phyloP scores from a whole-genome alignment of 306 rosid species.

The Prunus dulcis region DNA sequence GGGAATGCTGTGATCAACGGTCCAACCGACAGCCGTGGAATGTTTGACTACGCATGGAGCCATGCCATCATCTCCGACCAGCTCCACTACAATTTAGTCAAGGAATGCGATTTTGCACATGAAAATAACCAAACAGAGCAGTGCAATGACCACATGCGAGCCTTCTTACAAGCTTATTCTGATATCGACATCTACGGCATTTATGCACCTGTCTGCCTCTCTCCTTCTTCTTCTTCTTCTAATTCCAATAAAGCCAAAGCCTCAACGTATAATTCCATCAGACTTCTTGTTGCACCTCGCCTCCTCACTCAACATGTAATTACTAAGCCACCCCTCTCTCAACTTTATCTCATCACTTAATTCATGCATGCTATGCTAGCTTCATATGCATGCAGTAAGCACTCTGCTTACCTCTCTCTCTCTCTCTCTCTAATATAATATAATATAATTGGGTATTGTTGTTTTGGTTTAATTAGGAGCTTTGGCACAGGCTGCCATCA shows the following conservation, averaged over 20 bases:
- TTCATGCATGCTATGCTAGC: no score
- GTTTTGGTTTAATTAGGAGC: conserved; percentile 23
- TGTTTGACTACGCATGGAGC: conserved; percentile 60
- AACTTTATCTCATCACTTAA: not conserved
- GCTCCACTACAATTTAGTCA: conserved; percentile 20
- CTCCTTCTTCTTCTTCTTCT: not conserved
- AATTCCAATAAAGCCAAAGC: not conserved
- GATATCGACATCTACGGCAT: conserved; percentile 51
- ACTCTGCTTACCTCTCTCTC: no score
- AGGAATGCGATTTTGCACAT: conserved; percentile 23
- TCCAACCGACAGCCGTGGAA: conserved; percentile 37
- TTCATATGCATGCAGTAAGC: no score
- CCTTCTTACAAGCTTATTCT: conserved; percentile 29
- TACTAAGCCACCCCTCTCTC: not conserved
- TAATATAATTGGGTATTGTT: no score
- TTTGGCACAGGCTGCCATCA: conserved; percentile 50
- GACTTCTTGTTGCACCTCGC: conserved; percentile 38
- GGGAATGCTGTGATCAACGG: conserved; percentile 56
- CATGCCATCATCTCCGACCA: conserved; percentile 58
- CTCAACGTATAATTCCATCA: not conserved
- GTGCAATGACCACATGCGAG: conserved; percentile 13
- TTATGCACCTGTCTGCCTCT: conserved; percentile 47
- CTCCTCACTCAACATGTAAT: conserved; percentile 50
- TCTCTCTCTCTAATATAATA: no score
- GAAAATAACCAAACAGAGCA: conserved; percentile 24